Conservation (phyloP, 2,329 filamentous ascomycete species). For the Myriosclerotinia duriaeana region DNA sequence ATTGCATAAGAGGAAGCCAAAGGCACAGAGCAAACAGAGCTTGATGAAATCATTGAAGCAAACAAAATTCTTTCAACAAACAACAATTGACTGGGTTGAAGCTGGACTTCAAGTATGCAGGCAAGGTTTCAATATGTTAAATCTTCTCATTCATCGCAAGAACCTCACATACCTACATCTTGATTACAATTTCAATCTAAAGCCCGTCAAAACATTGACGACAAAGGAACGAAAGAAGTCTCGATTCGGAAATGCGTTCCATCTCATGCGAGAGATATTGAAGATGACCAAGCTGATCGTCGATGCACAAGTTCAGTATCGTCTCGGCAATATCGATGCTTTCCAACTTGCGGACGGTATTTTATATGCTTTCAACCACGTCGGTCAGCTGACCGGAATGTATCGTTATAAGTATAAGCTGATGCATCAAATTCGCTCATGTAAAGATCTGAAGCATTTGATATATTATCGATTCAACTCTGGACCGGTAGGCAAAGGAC, state of each 20-base stretch:
- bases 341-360: slow-evolving; percentile 99
- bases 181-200: slow-evolving; percentile 99
- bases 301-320: slow-evolving; percentile 96
- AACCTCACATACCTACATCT: slow-evolving; percentile 97
- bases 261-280: slow-evolving; percentile 96
- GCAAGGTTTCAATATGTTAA: slow-evolving; percentile 99
- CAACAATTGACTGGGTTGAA: slow-evolving; percentile 98
- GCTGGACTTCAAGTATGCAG: slow-evolving; percentile 96
- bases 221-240: slow-evolving; percentile 99
- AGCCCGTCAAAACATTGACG: slow-evolving; percentile 96
- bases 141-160: slow-evolving; percentile 95
- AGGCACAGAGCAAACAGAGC: slow-evolving; percentile 93
- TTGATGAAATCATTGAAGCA: slow-evolving; percentile 85
- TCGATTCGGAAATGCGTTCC: slow-evolving; percentile 97
- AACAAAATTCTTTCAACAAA: slow-evolving; percentile 99
- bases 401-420: slow-evolving; percentile 99
- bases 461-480: slow-evolving; percentile 99
- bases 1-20: slow-evolving; percentile 91
- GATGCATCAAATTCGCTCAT: slow-evolving; percentile 99
- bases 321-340: slow-evolving; percentile 95
- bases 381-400: slow-evolving; percentile 97
- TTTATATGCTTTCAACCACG: slow-evolving; percentile 98
- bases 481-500: slow-evolving; percentile 92
- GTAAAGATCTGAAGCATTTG: slow-evolving; percentile 97
- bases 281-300: slow-evolving; percentile 96